Conservation (phyloP, 176 grass and related monocot genomes). For the Panicum miliaceum region DNA sequence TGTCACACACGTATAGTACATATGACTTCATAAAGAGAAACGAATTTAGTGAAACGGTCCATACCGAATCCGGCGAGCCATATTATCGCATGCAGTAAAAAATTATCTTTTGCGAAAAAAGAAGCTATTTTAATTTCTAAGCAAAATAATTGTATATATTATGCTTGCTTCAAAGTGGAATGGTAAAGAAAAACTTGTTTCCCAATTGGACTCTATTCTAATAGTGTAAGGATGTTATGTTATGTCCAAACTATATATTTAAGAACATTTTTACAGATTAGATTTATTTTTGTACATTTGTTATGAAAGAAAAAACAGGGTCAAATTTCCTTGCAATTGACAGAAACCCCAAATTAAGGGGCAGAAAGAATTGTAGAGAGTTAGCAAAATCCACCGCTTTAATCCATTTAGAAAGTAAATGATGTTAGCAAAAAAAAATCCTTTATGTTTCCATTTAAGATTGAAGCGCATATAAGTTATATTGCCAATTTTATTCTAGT, state of each 20-base stretch:
- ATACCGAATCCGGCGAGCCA: background rate
- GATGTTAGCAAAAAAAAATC: background rate
- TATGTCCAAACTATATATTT: background rate
- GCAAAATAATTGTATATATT: background rate
- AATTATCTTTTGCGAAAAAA: background rate
- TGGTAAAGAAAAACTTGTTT: background rate
- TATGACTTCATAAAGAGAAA: background rate
- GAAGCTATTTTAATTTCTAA: background rate
- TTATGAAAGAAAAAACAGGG: background rate
- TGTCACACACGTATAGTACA: slow-evolving; percentile 7
- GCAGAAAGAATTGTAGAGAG: background rate
- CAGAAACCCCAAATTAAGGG: background rate
- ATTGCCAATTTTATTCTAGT: too few species aligned
- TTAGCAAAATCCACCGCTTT: background rate
- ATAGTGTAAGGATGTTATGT: background rate
- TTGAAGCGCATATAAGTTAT: background rate
- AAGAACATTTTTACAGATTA: background rate
- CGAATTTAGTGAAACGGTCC: background rate
- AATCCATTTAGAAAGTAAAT: background rate
- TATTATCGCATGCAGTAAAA: background rate
- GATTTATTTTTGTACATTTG: background rate
- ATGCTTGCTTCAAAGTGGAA: background rate
- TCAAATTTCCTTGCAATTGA: background rate
- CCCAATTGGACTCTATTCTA: too few species aligned
- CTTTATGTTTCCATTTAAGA: background rate